Percentiles rank a stretch among this genome's conserved stretches.
Evolutionary conservation across 2,329 filamentous ascomycete genomes (phyloP).

Genomic region (Fusarium verticillioides): DNA sequence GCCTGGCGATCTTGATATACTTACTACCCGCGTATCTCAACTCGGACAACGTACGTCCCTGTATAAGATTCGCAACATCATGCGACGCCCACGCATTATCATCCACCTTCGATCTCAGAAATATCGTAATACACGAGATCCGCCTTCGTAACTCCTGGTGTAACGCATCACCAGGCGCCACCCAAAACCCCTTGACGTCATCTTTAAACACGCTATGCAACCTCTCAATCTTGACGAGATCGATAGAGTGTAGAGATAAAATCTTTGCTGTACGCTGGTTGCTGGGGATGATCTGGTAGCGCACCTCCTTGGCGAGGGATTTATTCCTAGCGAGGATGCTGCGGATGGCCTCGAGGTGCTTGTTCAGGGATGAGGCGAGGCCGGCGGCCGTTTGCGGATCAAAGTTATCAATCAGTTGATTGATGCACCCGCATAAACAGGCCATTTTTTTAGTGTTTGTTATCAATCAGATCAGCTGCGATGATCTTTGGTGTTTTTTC

Average conservation of each 20-base stretch:
- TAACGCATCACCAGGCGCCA: background rate
- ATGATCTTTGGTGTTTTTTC: background rate
- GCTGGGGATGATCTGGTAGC: constrained; percentile 46
- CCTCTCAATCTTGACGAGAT: constrained; percentile 19
- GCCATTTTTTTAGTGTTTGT: constrained; percentile 2
- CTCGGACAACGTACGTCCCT: constrained; percentile 41
- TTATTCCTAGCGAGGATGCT: constrained; percentile 45
- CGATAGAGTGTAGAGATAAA: constrained; percentile 34
- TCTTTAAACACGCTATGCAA: constrained; percentile 21
- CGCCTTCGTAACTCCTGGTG: constrained; percentile 45
- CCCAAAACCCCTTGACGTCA: constrained; percentile 45
- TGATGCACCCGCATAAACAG: constrained; percentile 43
- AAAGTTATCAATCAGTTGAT: constrained; percentile 35
- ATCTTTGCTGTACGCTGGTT: constrained; percentile 49
- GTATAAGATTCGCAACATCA: constrained; percentile 33
- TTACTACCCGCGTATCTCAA: constrained; percentile 49
- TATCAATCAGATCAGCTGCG: background rate
- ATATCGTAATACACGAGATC: constrained; percentile 46
- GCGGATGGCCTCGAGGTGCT: constrained; percentile 43
- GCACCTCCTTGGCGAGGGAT: constrained; percentile 44
- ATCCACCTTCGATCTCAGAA: constrained; percentile 45
- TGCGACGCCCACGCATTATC: constrained; percentile 32
- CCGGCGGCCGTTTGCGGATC: constrained; percentile 36
- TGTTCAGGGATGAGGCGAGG: constrained; percentile 42
- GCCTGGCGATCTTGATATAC: constrained; percentile 49